These are phyloP conservation scores for Chimonanthus praecox DNA, from an alignment of 164 flowering plant species.

Conservation along the genomic window DNA sequence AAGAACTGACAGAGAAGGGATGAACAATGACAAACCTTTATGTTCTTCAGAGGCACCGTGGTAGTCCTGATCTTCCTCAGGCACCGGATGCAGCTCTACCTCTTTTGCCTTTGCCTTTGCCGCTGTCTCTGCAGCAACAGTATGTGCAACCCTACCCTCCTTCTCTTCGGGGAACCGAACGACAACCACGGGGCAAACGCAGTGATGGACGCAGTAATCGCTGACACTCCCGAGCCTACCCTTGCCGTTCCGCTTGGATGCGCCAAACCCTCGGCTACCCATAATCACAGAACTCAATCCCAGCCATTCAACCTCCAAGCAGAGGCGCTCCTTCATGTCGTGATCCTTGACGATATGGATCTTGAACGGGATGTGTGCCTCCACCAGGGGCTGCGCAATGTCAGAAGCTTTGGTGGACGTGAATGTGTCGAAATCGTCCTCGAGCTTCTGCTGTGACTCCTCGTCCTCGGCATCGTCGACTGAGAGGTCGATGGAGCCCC, in stretches of 20 bases:
- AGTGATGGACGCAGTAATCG: conserved; percentile 81
- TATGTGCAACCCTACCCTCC: conserved; percentile 18
- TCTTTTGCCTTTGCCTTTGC: conserved; percentile 11
- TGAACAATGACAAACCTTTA: conserved; percentile 16
- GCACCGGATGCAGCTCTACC: conserved; percentile 28
- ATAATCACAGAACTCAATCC: conserved; percentile 70
- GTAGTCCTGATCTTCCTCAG: conserved; percentile 40
- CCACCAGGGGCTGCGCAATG: conserved; percentile 51
- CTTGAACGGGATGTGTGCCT: conserved; percentile 50
- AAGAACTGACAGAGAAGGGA: neutral
- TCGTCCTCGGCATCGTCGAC: conserved; percentile 17
- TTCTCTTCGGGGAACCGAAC: conserved; percentile 55
- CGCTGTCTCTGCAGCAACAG: neutral
- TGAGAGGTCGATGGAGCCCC: conserved; percentile 51
- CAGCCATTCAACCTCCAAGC: conserved; percentile 75
- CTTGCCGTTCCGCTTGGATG: conserved; percentile 31
- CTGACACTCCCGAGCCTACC: conserved; percentile 70
- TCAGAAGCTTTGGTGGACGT: conserved; percentile 42
- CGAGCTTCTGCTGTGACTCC: conserved; percentile 45
- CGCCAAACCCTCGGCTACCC: conserved; percentile 84
- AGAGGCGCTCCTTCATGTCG: conserved; percentile 75
- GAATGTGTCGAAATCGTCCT: conserved; percentile 58
- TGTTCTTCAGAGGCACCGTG: conserved; percentile 44
- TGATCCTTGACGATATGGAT: conserved; percentile 78
- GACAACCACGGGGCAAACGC: conserved; percentile 85